Percentiles rank a stretch among this genome's conserved stretches.
Evolutionary conservation across 1,284 basidiomycete species (phyloP).

Genomic region (Tylopilus sp.): DNA sequence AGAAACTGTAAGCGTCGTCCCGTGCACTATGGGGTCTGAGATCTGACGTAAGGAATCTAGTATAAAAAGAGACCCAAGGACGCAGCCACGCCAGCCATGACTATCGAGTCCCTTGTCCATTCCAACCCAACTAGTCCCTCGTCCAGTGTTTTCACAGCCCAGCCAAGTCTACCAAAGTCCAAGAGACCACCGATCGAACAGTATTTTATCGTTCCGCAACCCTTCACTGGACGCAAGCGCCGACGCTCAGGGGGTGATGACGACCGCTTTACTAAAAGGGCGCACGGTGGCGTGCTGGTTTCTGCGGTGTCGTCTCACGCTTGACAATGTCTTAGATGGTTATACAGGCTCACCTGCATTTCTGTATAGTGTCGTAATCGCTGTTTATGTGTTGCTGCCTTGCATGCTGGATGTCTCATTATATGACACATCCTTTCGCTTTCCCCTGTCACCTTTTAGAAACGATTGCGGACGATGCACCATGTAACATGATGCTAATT

Average conservation of each 20-base stretch:
- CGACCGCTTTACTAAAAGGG: constrained; percentile 27
- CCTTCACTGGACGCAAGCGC: constrained; percentile 27
- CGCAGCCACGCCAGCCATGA: constrained; percentile 41
- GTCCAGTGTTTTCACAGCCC: constrained; percentile 17
- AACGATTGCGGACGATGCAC: neutral
- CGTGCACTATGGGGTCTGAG: neutral
- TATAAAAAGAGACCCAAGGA: constrained; percentile 50
- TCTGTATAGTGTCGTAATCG: constrained; percentile 34
- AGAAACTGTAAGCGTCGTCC: constrained; percentile 55
- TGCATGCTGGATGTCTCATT: constrained; percentile 6
- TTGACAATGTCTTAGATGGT: constrained; percentile 4
- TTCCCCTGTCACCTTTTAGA: neutral
- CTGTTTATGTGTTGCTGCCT: constrained; percentile 8
- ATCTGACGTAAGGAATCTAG: constrained; percentile 33
- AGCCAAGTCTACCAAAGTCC: constrained; percentile 15
- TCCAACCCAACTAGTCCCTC: constrained; percentile 57
- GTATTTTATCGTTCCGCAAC: constrained; percentile 39
- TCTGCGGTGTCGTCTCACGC: constrained; percentile 13
- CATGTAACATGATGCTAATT: neutral
- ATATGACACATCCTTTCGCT: neutral
- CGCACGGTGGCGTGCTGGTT: constrained; percentile 12
- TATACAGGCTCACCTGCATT: constrained; percentile 4
- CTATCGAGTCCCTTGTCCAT: constrained; percentile 60
- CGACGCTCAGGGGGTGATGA: constrained; percentile 29
- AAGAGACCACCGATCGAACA: constrained; percentile 39